These are phyloP conservation scores for Millerozyma miso DNA, from an alignment of 805 yeast genomes.

Conservation along the genomic window DNA sequence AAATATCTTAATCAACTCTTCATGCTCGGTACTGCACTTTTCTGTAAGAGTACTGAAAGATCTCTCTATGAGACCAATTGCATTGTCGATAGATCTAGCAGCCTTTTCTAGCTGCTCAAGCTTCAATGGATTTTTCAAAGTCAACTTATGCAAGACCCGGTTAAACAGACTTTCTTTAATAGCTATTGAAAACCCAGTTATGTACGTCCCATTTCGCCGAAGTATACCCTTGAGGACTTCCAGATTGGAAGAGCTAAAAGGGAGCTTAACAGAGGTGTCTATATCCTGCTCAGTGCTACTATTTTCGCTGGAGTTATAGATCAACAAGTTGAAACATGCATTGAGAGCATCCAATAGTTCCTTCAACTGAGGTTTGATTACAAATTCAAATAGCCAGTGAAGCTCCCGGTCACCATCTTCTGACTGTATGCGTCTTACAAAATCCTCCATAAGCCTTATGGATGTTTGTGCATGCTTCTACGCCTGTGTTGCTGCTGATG, in stretches of 20 bases:
- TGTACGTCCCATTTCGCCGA: constrained; percentile 50
- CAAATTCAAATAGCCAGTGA: constrained; percentile 25
- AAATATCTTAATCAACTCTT: constrained; percentile 22
- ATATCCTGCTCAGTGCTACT: constrained; percentile 28
- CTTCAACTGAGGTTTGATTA: constrained; percentile 26
- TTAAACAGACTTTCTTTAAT: constrained; percentile 40
- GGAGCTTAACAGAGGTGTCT: constrained; percentile 42
- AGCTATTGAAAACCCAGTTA: constrained; percentile 44
- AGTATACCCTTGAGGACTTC: constrained; percentile 59
- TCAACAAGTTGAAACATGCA: constrained; percentile 32
- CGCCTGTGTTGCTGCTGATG: neutral
- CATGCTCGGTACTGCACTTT: constrained; percentile 6
- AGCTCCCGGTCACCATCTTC: constrained; percentile 22
- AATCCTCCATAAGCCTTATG: neutral
- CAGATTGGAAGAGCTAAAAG: constrained; percentile 51
- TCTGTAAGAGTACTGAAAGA: constrained; percentile 10
- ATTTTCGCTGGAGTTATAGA: constrained; percentile 31
- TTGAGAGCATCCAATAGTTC: constrained; percentile 35
- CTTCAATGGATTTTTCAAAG: constrained; percentile 28
- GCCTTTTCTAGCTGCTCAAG: constrained; percentile 47
- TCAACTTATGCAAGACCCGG: constrained; percentile 25
- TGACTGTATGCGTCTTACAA: constrained; percentile 8
- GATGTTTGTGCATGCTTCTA: neutral
- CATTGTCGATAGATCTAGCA: constrained; percentile 36
- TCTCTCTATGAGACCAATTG: constrained; percentile 21